Conservation (phyloP, 2,329 filamentous ascomycete species). For the Plenodomus tracheiphilus region DNA sequence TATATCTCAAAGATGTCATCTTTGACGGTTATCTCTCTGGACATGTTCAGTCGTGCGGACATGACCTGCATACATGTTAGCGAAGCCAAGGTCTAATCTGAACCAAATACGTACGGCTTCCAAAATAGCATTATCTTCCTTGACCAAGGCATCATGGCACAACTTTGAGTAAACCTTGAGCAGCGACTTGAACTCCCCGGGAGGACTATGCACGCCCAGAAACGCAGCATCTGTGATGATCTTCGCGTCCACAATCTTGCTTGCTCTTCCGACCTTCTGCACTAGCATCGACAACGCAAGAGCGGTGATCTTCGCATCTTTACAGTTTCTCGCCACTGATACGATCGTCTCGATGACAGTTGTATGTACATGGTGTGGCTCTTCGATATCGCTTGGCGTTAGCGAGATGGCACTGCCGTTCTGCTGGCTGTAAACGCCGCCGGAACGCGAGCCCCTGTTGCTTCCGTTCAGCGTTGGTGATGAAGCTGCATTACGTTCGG, state of each 20-base stretch:
- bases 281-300: conserved; percentile 92
- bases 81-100: not conserved
- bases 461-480: conserved; percentile 54
- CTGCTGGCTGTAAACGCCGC: conserved; percentile 50
- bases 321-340: conserved; percentile 77
- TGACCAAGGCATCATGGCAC: conserved; percentile 71
- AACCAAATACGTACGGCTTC: conserved; percentile 64
- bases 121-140: conserved; percentile 68
- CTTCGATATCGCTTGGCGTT: conserved; percentile 73
- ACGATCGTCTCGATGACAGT: conserved; percentile 97
- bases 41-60: conserved; percentile 79
- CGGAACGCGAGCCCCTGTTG: conserved; percentile 49
- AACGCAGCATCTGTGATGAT: conserved; percentile 83
- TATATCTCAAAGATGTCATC: conserved; percentile 83
- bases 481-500: conserved; percentile 53
- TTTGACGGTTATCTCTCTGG: conserved; percentile 66
- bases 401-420: conserved; percentile 81
- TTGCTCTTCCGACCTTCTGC: conserved; percentile 92
- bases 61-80: conserved; percentile 58
- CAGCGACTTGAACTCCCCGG: conserved; percentile 81
- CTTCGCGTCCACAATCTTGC: conserved; percentile 74
- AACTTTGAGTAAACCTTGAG: conserved; percentile 81
- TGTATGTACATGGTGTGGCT: conserved; percentile 73
- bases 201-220: conserved; percentile 75
- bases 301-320: conserved; percentile 90